Percentiles rank a stretch among this genome's conserved stretches.
Conservation (phyloP, 2,329 filamentous ascomycete genomes). For the Penicillium sclerotigenum region DNA sequence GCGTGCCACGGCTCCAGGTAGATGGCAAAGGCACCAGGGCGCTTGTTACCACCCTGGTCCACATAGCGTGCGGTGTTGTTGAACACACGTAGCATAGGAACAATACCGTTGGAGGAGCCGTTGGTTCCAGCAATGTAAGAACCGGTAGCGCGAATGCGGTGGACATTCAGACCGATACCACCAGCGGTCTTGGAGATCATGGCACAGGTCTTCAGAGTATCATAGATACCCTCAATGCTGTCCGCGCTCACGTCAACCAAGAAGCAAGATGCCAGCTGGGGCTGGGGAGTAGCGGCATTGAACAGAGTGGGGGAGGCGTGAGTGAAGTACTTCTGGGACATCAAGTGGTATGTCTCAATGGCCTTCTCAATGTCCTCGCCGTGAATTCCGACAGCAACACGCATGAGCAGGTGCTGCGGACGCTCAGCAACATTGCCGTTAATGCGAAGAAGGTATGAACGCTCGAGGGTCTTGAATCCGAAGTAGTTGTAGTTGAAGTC, state of each 20-base stretch:
- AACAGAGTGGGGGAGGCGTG: slow-evolving; percentile 97
- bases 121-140: slow-evolving; percentile 99
- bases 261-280: slow-evolving; percentile 97
- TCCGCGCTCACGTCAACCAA: slow-evolving; percentile 99
- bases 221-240: slow-evolving; percentile 98
- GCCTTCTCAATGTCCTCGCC: slow-evolving; percentile 91
- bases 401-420: slow-evolving; percentile 99
- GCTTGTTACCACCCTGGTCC: slow-evolving; percentile 98
- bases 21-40: slow-evolving; percentile 95
- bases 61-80: slow-evolving; percentile 99
- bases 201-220: slow-evolving; percentile 97
- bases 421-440: slow-evolving; percentile 95
- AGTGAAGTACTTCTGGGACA: slow-evolving; percentile 98
- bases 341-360: slow-evolving; percentile 96
- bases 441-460: slow-evolving; percentile 93
- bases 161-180: slow-evolving; percentile 93
- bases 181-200: slow-evolving; percentile 99
- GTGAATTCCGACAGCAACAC: slow-evolving; percentile 95
- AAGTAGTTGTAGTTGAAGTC: slow-evolving; percentile 99
- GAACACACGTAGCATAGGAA: slow-evolving; percentile 97
- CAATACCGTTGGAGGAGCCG: slow-evolving; percentile 93
- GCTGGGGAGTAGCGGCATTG: slow-evolving; percentile 92
- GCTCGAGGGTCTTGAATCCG: slow-evolving; percentile 98
- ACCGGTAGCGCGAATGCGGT: slow-evolving; percentile 93
- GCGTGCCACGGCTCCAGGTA: slow-evolving; percentile 99